Evolutionary conservation across 83 land plant species (phyloP).

Genomic region (Isoetes engelmannii): DNA sequence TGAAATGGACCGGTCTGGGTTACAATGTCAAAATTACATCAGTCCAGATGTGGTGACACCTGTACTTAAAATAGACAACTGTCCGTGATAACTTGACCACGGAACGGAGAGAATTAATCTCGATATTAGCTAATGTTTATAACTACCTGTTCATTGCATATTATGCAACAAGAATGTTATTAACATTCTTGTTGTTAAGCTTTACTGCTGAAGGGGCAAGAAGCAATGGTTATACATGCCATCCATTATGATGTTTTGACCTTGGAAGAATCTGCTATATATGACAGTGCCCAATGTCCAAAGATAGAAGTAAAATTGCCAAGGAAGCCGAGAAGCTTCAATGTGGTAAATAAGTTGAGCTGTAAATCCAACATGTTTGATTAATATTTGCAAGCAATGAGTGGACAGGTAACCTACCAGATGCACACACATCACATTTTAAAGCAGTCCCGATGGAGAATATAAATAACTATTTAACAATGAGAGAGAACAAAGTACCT

Average conservation of each 20-base stretch:
- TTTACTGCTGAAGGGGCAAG: too few relatives aligned
- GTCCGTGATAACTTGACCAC: too few relatives aligned
- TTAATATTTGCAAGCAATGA: background rate
- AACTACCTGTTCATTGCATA: too few relatives aligned
- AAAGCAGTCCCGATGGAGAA: background rate
- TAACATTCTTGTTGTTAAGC: too few relatives aligned
- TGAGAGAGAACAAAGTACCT: background rate
- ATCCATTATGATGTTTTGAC: slow-evolving; percentile 21
- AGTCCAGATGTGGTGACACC: too few relatives aligned
- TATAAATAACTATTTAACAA: background rate
- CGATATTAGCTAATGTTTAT: too few relatives aligned
- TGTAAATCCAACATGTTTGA: slow-evolving; percentile 10
- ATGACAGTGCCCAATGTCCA: slow-evolving; percentile 28
- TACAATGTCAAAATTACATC: too few relatives aligned
- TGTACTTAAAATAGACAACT: too few relatives aligned
- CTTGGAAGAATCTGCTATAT: slow-evolving; percentile 36
- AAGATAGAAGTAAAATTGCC: slow-evolving; percentile 22
- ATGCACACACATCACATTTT: background rate
- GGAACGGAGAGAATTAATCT: too few relatives aligned
- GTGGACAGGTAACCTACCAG: too few relatives aligned
- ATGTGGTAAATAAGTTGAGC: slow-evolving; percentile 34
- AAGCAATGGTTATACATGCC: background rate
- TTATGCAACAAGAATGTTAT: too few relatives aligned
- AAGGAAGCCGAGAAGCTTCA: slow-evolving; percentile 27
- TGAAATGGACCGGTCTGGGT: too few relatives aligned